Evolutionary conservation across 1,284 basidiomycete species (phyloP).

Genomic region (Boletus mariae): DNA sequence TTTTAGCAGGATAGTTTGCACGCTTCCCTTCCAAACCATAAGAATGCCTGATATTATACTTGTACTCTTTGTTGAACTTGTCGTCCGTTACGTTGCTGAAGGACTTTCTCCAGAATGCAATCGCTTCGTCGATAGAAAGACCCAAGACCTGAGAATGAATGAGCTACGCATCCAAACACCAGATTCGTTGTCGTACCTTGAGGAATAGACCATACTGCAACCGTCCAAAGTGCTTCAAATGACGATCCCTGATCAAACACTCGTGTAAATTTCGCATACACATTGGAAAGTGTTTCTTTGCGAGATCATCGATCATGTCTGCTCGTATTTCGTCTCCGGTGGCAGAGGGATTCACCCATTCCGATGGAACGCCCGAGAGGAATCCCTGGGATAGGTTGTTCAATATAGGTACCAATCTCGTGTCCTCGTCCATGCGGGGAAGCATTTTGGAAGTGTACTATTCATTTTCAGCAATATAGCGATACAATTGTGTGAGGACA

Average conservation of each 20-base stretch:
- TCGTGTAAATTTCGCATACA: conserved; percentile 95
- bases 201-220: conserved; percentile 93
- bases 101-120: conserved; percentile 90
- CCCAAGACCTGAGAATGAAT: conserved; percentile 70
- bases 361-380: conserved; percentile 84
- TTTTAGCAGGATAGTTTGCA: conserved; percentile 92
- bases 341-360: conserved; percentile 61
- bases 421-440: conserved; percentile 95
- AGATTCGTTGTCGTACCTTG: conserved; percentile 58
- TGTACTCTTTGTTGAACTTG: conserved; percentile 97
- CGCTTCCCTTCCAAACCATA: conserved; percentile 95
- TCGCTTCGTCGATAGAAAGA: conserved; percentile 91
- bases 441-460: conserved; percentile 85
- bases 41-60: conserved; percentile 95
- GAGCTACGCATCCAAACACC: neutral
- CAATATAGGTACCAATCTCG: conserved; percentile 86
- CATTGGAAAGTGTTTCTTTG: conserved; percentile 88
- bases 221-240: conserved; percentile 91
- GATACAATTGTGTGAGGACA: conserved; percentile 2
- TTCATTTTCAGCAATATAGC: conserved; percentile 1
- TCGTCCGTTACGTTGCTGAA: conserved; percentile 85
- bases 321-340: conserved; percentile 76
- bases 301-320: conserved; percentile 90
- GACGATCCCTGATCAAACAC: conserved; percentile 72
- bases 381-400: conserved; percentile 94